Conservation (phyloP, 805 yeast genomes). For the Aciculoconidium aculeatum region DNA sequence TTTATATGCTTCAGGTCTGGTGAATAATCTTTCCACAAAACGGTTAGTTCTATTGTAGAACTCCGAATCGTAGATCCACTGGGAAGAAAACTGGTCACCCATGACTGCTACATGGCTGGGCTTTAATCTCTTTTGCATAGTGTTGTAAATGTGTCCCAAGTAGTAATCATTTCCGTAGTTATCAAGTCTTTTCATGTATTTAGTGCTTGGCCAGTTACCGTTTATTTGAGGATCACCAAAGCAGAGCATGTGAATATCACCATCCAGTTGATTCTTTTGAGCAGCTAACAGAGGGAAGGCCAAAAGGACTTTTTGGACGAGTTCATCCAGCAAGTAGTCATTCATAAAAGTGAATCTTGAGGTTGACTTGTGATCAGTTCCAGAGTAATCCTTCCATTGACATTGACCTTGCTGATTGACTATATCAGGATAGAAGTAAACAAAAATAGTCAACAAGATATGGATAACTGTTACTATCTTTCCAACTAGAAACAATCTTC, state of each 20-base stretch:
- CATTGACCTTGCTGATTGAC: constrained; percentile 42
- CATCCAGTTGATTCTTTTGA: constrained; percentile 18
- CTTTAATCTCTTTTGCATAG: constrained; percentile 54
- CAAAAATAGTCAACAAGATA: constrained; percentile 49
- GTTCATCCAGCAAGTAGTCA: constrained; percentile 10
- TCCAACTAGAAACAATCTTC: constrained; percentile 8
- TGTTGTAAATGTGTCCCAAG: constrained; percentile 73
- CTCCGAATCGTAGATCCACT: constrained; percentile 89
- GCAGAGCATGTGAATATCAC: constrained; percentile 66
- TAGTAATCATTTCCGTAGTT: constrained; percentile 86
- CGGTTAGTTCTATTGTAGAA: constrained; percentile 75
- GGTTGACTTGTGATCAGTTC: constrained; percentile 3
- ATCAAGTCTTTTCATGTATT: constrained; percentile 70
- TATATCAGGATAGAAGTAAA: constrained; percentile 72
- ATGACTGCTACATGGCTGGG: constrained; percentile 85
- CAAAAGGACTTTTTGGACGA: constrained; percentile 12
- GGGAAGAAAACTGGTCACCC: constrained; percentile 91
- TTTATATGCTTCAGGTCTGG: constrained; percentile 49
- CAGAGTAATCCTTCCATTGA: constrained; percentile 45
- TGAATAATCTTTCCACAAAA: constrained; percentile 64
- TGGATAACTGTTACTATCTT: constrained; percentile 35
- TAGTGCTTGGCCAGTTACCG: constrained; percentile 72
- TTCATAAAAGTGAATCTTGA: constrained; percentile 9
- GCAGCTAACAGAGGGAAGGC: constrained; percentile 18
- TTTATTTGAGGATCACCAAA: constrained; percentile 97